Conservation (phyloP, 805 yeast genomes). For the Blastobotrys terrestris region DNA sequence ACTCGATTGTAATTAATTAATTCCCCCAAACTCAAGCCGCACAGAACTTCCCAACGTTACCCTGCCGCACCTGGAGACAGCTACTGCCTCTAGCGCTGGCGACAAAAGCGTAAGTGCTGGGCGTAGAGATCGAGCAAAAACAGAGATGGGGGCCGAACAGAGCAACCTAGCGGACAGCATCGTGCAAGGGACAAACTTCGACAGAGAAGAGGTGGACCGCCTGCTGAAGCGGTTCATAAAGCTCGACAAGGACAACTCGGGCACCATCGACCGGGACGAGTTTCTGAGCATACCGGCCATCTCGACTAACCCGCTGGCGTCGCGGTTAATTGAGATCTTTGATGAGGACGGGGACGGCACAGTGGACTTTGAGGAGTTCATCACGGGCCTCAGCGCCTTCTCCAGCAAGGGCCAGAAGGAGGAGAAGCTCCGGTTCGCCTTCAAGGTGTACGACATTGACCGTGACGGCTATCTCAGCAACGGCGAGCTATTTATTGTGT, state of each 20-base stretch:
- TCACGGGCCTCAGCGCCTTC: conserved; percentile 78
- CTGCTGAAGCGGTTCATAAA: conserved; percentile 91
- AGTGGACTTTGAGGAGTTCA: conserved; percentile 93
- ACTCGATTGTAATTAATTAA: no score
- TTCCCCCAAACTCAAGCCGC: no score
- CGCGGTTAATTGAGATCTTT: conserved; percentile 86
- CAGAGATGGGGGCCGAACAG: neutral
- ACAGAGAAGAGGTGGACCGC: conserved; percentile 85
- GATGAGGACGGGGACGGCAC: conserved; percentile 91
- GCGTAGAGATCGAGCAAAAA: neutral
- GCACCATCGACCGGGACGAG: conserved; percentile 85
- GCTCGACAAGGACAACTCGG: conserved; percentile 85
- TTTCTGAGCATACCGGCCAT: conserved; percentile 92
- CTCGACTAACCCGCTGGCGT: conserved; percentile 80
- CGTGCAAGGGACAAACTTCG: conserved; percentile 37
- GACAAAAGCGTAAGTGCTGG: no score
- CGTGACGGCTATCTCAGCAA: conserved; percentile 91
- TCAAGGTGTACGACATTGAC: conserved; percentile 92
- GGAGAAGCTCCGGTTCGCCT: conserved; percentile 83
- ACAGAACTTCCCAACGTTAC: no score
- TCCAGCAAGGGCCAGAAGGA: conserved; percentile 74
- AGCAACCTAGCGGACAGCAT: conserved; percentile 16
- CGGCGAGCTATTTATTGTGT: conserved; percentile 86
- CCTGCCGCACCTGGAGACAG: no score
- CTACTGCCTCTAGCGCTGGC: no score